Percentiles rank a stretch among this genome's conserved stretches.
These are phyloP conservation scores for Dalbergia oliveri DNA, from an alignment of 306 rosid genomes.

Conservation along the genomic window DNA sequence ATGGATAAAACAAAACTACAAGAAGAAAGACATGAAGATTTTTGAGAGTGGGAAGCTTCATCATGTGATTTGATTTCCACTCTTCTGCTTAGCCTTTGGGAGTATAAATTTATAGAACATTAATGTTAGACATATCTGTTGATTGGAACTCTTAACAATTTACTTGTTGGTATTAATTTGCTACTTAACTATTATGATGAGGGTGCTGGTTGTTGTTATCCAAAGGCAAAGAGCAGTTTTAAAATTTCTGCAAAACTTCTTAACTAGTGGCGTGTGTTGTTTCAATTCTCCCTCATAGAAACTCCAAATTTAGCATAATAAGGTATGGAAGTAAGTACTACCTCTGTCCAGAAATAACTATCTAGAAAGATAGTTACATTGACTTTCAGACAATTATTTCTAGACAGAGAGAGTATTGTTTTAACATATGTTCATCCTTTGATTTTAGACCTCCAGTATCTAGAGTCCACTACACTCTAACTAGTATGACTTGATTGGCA, in stretches of 20 bases:
- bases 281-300: not conserved
- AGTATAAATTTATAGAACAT: conserved; percentile 25
- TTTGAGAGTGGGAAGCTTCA: conserved; percentile 40
- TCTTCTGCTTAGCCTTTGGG: not conserved
- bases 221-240: not conserved
- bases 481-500: too few relatives aligned
- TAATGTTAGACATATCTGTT: conserved; percentile 8
- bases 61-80: conserved; percentile 32
- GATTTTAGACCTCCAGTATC: too few relatives aligned
- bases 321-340: not conserved
- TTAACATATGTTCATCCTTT: not conserved
- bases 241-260: not conserved
- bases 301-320: not conserved
- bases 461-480: too few relatives aligned
- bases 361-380: too few relatives aligned
- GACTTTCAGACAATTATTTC: too few relatives aligned
- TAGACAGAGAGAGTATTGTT: not conserved
- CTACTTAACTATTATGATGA: conserved; percentile 19
- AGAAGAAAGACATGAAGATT: not conserved
- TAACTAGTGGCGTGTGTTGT: conserved; percentile 31
- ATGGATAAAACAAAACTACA: conserved; percentile 17
- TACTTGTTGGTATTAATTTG: conserved; percentile 2
- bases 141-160: conserved; percentile 2
- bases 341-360: too few relatives aligned
- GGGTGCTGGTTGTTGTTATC: conserved; percentile 2